Evolutionary conservation across 768 basidiomycete genomes (phyloP).

Genomic region (Boletus pseudopeckii): DNA sequence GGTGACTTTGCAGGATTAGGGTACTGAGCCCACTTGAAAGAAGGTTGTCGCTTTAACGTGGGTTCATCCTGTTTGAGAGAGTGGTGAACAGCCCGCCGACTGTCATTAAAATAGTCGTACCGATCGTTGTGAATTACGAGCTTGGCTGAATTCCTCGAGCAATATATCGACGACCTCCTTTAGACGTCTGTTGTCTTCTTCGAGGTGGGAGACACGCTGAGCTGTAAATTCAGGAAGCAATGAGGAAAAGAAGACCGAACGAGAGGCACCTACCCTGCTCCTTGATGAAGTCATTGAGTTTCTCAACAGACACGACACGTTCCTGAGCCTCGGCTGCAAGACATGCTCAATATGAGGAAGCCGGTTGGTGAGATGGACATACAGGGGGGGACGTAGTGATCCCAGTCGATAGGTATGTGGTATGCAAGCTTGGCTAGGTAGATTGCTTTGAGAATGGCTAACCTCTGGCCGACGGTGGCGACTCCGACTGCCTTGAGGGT

Average conservation of each 20-base stretch:
- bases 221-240: constrained; percentile 40
- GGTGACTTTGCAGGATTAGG: constrained; percentile 76
- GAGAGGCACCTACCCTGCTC: constrained; percentile 60
- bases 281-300: constrained; percentile 60
- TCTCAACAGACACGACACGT: constrained; percentile 57
- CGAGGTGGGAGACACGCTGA: constrained; percentile 62
- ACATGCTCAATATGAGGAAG: not conserved
- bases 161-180: constrained; percentile 59
- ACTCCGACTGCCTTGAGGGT: constrained; percentile 84
- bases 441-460: constrained; percentile 88
- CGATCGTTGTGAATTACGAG: constrained; percentile 35
- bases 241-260: not conserved
- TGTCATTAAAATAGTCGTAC: constrained; percentile 10
- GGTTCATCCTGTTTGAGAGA: constrained; percentile 33
- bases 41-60: constrained; percentile 65
- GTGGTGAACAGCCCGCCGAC: constrained; percentile 9
- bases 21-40: constrained; percentile 87
- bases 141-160: constrained; percentile 58
- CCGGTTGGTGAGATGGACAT: constrained; percentile 29
- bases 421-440: constrained; percentile 86
- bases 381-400: constrained; percentile 90
- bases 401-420: constrained; percentile 76
- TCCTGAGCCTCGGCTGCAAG: constrained; percentile 57
- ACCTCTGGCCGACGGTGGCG: constrained; percentile 84
- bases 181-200: constrained; percentile 75